A percentile compares a stretch with the other conserved stretches of the same genome.
Conservation (phyloP, 2,329 filamentous ascomycete genomes). For the Cyclaneusma minus region DNA sequence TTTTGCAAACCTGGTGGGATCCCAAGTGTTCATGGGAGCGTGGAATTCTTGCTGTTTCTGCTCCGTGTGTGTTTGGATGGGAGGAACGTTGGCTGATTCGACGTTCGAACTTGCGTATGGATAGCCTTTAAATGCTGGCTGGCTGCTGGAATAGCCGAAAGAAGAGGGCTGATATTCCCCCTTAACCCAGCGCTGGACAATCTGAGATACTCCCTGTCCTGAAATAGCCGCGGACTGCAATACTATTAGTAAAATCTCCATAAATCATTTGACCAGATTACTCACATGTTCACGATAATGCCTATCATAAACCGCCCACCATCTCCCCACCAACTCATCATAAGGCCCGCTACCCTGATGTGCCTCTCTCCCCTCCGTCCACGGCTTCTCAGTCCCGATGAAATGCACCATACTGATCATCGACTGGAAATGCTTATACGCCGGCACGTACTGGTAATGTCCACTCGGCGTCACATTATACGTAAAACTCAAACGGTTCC, state of each 20-base stretch:
- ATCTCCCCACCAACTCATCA: conserved; percentile 69
- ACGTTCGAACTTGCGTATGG: too few relatives aligned
- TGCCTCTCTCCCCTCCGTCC: conserved; percentile 48
- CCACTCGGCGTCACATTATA: conserved; percentile 97
- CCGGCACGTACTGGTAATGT: conserved; percentile 94
- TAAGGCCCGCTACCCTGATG: conserved; percentile 47
- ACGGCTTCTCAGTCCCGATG: conserved; percentile 84
- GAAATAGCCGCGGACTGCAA: conserved; percentile 2
- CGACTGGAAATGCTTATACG: conserved; percentile 83
- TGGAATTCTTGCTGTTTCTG: too few relatives aligned
- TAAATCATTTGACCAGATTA: conserved; percentile 1
- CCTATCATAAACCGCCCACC: conserved; percentile 90
- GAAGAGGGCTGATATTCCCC: conserved; percentile 16
- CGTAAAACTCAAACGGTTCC: conserved; percentile 79
- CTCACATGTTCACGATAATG: conserved; percentile 51
- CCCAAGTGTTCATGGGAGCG: conserved; percentile 21
- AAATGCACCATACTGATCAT: conserved; percentile 88
- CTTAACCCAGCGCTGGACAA: conserved; percentile 18
- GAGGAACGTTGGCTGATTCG: conserved; percentile 15
- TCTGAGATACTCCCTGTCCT: conserved; percentile 8
- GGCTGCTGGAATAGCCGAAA: conserved; percentile 1
- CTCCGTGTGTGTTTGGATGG: conserved; percentile 10
- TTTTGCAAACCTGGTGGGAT: conserved; percentile 30
- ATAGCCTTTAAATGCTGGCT: background rate
- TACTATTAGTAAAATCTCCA: conserved; percentile 1